Base-by-base conservation (phyloP, 192 early-diverging fungal genomes). In the Coemansia sp. region DNA sequence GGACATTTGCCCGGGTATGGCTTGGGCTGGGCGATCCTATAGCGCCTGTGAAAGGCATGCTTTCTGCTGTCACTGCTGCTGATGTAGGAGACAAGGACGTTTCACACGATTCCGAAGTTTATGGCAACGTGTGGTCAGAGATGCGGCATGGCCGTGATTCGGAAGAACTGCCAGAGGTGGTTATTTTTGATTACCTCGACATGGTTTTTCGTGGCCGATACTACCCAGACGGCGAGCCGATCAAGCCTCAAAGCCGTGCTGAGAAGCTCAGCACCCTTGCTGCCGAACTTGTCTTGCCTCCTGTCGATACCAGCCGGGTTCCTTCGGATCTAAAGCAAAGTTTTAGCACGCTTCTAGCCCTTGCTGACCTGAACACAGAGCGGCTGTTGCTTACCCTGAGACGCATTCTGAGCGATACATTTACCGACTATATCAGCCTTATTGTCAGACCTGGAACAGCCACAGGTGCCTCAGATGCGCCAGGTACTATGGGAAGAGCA, bases 1-100 rank as follows among this genome's bases (percentile, higher is more conserved):
- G 79, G n/a, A 77, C 79, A 29, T 82, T 76, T 73, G 73, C 79
- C n/a, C 74, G 79, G 12, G 79, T 82, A 3, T 82, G 79, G 79
- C 62, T 82, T 29, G 59, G 62, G 45, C 63, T 77, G 71, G 74
- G 73, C 54, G 79, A 82, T 38, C 77, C 77, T 5, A 48, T 69
- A 36, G 69, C 77, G 20, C 72, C 77, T 16, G 48, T 80, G 17
- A 62, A 48, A 36, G 60, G 60, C 34, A 75, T 73, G 29, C 33
- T 80, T 16, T 25, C 57, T 0, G 73, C 68, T 17, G 66, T 66
- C n/a, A 48, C 54, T 11, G 63, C 51, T 36, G 22, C 28, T 7
- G 32, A 52, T 7, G 30, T 66, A 32, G 56, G 32, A 42, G 6
- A n/a, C 12, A n/a, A 4, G 11, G 42, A 30, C 18, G 48, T 50